Evolutionary conservation across 2,329 filamentous ascomycete species (phyloP).

Genomic region (Graphiopsis chlorocephala): DNA sequence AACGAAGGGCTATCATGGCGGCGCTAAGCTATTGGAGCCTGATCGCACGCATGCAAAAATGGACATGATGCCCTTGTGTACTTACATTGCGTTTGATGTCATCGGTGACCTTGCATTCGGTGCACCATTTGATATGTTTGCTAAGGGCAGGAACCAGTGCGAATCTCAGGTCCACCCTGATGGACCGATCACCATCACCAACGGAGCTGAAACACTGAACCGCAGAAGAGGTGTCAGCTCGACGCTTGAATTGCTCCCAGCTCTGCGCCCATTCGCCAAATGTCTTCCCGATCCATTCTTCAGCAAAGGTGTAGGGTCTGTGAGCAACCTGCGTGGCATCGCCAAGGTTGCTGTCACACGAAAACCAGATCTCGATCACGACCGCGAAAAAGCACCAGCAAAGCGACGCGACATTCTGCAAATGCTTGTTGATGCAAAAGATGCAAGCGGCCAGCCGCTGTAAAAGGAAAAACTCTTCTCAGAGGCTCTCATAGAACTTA

Average conservation of each 20-base stretch:
- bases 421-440: constrained; percentile 32
- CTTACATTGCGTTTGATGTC: constrained; percentile 27
- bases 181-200: constrained; percentile 20
- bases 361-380: constrained; percentile 21
- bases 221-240: constrained; percentile 26
- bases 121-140: constrained; percentile 28
- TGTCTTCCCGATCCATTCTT: constrained; percentile 29
- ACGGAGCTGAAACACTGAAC: constrained; percentile 25
- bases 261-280: constrained; percentile 22
- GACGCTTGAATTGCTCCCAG: constrained; percentile 22
- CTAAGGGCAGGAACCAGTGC: constrained; percentile 25
- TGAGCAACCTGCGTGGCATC: constrained; percentile 26
- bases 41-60: constrained; percentile 19
- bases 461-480: constrained; percentile 31
- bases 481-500: constrained; percentile 35
- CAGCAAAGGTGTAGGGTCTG: constrained; percentile 25
- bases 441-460: constrained; percentile 31
- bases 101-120: constrained; percentile 29
- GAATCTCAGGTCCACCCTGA: constrained; percentile 23
- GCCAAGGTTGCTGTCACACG: constrained; percentile 32
- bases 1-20: not conserved
- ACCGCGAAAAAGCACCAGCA: constrained; percentile 6
- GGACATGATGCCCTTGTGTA: constrained; percentile 29
- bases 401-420: constrained; percentile 33
- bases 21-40: not conserved